phyloP scores from a whole-genome alignment of 2,329 filamentous ascomycete genomes.

The Aspergillus sp. region DNA sequence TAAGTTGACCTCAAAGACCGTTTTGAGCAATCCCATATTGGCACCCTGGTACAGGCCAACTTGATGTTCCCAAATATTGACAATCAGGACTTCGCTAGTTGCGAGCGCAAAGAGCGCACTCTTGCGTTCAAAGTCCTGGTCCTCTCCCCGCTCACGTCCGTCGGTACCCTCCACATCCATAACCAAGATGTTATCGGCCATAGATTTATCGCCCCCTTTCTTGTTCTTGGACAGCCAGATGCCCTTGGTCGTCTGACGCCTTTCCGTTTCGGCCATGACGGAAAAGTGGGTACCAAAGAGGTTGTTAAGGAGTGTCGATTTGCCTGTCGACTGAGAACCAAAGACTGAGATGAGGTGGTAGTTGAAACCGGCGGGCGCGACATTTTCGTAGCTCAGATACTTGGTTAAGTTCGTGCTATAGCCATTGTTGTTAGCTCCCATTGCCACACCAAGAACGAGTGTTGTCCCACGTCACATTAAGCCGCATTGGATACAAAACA shows the following conservation, averaged over 20 bases:
- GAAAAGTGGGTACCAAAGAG: conserved; percentile 95
- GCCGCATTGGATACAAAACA: neutral
- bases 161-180: conserved; percentile 99
- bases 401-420: conserved; percentile 71
- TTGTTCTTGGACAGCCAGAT: conserved; percentile 99
- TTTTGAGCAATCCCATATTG: conserved; percentile 98
- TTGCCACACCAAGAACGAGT: conserved; percentile 3
- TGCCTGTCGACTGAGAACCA: conserved; percentile 96
- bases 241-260: conserved; percentile 95
- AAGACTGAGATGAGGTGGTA: conserved; percentile 99
- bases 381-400: conserved; percentile 77
- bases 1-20: conserved; percentile 97
- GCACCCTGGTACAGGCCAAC: conserved; percentile 97
- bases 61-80: conserved; percentile 99
- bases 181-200: conserved; percentile 97
- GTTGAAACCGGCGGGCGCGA: conserved; percentile 91
- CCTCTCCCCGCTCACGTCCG: conserved; percentile 91
- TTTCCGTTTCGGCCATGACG: conserved; percentile 94
- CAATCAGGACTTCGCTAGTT: conserved; percentile 94
- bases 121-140: conserved; percentile 98
- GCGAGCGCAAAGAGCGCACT: conserved; percentile 95
- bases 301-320: conserved; percentile 93
- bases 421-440: conserved; percentile 10
- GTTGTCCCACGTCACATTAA: conserved; percentile 7
- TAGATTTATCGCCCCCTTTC: conserved; percentile 52